Evolutionary conservation across 2,329 filamentous ascomycete species (phyloP).

Genomic region (Stagonosporopsis rhizophila): DNA sequence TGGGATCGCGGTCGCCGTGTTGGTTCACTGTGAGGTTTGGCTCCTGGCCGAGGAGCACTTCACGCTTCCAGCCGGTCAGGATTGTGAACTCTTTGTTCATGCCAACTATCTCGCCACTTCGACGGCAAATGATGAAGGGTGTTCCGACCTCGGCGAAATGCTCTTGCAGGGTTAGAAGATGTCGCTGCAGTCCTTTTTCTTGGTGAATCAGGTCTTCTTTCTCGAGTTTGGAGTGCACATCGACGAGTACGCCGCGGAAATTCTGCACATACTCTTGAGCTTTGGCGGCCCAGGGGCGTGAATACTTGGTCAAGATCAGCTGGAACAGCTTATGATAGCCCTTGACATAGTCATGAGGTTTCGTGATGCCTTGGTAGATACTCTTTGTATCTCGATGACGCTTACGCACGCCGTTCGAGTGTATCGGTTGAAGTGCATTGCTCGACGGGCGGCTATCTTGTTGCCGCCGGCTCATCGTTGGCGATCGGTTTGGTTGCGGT

Average conservation of each 20-base stretch:
- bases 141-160: constrained; percentile 87
- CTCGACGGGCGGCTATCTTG: constrained; percentile 36
- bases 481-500: constrained; percentile 40
- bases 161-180: constrained; percentile 90
- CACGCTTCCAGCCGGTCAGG: constrained; percentile 91
- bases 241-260: constrained; percentile 91
- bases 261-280: constrained; percentile 88
- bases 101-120: constrained; percentile 92
- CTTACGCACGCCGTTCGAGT: constrained; percentile 52
- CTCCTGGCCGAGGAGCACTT: constrained; percentile 85
- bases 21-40: constrained; percentile 87
- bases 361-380: constrained; percentile 87
- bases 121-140: constrained; percentile 87
- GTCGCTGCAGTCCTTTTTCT: constrained; percentile 96
- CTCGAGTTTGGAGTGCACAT: constrained; percentile 87
- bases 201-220: constrained; percentile 92
- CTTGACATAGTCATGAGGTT: constrained; percentile 88
- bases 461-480: constrained; percentile 35
- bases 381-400: constrained; percentile 75
- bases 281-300: constrained; percentile 75
- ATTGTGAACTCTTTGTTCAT: constrained; percentile 98
- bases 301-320: constrained; percentile 79
- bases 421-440: constrained; percentile 41
- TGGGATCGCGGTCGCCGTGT: constrained; percentile 57
- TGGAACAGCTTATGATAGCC: constrained; percentile 89